phyloP scores from a whole-genome alignment of 1,284 basidiomycete genomes.

The Naganishia sp. region DNA sequence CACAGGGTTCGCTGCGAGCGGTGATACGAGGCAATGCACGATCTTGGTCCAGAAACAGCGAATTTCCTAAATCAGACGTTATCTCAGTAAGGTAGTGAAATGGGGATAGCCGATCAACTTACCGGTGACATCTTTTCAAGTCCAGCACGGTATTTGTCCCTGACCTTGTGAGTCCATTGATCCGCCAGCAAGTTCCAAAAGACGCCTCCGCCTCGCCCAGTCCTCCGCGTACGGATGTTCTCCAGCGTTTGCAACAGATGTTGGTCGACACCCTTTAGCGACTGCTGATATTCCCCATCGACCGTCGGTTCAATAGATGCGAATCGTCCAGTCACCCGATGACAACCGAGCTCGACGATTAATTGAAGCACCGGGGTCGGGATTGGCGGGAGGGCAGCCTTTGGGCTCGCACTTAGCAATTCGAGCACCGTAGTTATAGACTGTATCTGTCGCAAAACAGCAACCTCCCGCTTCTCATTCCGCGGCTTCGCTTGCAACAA shows the following conservation, averaged over 20 bases:
- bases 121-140: slow-evolving; percentile 5
- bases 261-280: not conserved
- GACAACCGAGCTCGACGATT: slow-evolving; percentile 10
- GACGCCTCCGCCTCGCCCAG: slow-evolving; percentile 3
- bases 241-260: not conserved
- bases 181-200: slow-evolving; percentile 20
- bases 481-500: not conserved
- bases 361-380: slow-evolving; percentile 1
- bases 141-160: not conserved
- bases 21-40: not conserved
- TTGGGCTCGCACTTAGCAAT: not conserved
- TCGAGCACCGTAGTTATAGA: slow-evolving; percentile 3
- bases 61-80: not conserved
- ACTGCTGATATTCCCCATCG: not conserved
- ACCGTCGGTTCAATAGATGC: not conserved
- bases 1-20: slow-evolving; percentile 17
- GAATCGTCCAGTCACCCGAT: slow-evolving; percentile 3
- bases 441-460: slow-evolving; percentile 5
- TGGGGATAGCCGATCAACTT: not conserved
- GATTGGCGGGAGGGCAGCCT: slow-evolving; percentile 6
- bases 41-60: slow-evolving; percentile 5
- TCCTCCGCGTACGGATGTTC: not conserved
- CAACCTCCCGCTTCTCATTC: slow-evolving; percentile 9
- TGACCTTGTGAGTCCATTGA: slow-evolving; percentile 21
- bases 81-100: not conserved